A percentile compares a stretch with the other conserved stretches of the same genome.
phyloP scores from a whole-genome alignment of 306 rosid species.

The Alnus glutinosa region DNA sequence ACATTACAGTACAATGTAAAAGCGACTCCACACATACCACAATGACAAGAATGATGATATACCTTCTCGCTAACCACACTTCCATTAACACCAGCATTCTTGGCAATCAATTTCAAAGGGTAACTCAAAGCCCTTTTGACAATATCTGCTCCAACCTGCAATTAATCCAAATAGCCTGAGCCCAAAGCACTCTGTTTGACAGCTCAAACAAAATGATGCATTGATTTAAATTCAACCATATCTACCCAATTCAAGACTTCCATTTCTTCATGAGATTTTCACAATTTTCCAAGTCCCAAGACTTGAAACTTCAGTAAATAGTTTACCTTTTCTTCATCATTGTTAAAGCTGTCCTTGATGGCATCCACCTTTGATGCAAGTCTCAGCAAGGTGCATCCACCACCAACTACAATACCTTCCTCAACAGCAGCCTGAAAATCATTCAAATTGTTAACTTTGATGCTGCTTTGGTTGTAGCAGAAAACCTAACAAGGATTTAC shows the following conservation, averaged over 20 bases:
- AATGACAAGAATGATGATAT: neutral
- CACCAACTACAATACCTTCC: conserved; percentile 99
- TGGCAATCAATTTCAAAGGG: conserved; percentile 93
- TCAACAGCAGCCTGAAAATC: conserved; percentile 91
- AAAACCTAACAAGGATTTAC: neutral
- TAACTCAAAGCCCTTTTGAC: conserved; percentile 92
- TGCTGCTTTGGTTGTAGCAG: conserved; percentile 10
- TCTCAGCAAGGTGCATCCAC: conserved; percentile 95
- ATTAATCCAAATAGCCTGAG: conserved; percentile 11
- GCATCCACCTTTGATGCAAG: conserved; percentile 95
- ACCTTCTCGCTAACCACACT: conserved; percentile 99
- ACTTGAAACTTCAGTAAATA: neutral
- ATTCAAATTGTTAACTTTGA: neutral
- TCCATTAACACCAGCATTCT: conserved; percentile 98
- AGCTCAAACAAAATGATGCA: too few relatives aligned
- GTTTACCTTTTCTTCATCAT: conserved; percentile 90
- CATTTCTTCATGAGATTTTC: neutral
- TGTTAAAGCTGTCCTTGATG: conserved; percentile 70
- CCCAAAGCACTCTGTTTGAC: neutral
- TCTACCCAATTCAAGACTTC: neutral
- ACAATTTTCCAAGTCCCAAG: neutral
- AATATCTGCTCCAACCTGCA: conserved; percentile 96
- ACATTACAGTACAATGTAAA: neutral
- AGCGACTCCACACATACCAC: neutral
- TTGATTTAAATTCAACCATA: too few relatives aligned